Conservation (phyloP, 2,329 filamentous ascomycete genomes). For the Calonectria pseudoreteaudii region DNA sequence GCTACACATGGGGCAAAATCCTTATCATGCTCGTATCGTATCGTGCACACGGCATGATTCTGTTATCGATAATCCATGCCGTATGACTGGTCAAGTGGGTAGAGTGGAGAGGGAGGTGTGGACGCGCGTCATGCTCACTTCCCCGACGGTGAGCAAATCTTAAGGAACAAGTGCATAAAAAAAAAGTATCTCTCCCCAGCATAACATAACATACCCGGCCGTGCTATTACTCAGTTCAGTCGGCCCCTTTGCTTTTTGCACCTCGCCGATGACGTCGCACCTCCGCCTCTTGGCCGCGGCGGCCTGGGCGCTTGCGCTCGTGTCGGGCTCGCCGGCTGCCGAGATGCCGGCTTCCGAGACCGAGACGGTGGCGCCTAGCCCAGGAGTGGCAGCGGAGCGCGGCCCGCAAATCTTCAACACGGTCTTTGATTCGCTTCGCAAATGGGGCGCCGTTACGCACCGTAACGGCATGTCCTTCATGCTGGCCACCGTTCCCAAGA, state of each 20-base stretch:
- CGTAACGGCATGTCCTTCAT: slow-evolving; percentile 75
- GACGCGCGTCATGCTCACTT: background rate
- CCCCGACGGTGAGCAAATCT: background rate
- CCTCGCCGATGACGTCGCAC: background rate
- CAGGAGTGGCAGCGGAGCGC: slow-evolving; percentile 3
- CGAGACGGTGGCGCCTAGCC: slow-evolving; percentile 2
- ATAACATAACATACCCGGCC: background rate
- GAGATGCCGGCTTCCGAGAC: background rate
- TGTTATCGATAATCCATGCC: background rate
- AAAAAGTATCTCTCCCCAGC: background rate
- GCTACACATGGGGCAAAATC: background rate
- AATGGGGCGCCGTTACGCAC: slow-evolving; percentile 71
- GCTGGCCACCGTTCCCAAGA: slow-evolving; percentile 64
- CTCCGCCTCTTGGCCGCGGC: background rate
- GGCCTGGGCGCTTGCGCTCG: background rate
- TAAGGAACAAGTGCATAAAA: background rate
- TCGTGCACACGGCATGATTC: background rate
- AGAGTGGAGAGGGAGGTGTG: background rate
- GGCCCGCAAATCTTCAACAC: slow-evolving; percentile 69
- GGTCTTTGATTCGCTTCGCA: slow-evolving; percentile 69
- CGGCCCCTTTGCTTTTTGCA: background rate
- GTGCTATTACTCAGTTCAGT: background rate
- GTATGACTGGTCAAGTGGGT: background rate
- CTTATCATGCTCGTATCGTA: background rate
- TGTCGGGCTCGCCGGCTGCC: background rate